Percentiles rank a stretch among this genome's conserved stretches.
phyloP scores from a whole-genome alignment of 192 early-diverging fungal species.

The Allomyces javanicus region DNA sequence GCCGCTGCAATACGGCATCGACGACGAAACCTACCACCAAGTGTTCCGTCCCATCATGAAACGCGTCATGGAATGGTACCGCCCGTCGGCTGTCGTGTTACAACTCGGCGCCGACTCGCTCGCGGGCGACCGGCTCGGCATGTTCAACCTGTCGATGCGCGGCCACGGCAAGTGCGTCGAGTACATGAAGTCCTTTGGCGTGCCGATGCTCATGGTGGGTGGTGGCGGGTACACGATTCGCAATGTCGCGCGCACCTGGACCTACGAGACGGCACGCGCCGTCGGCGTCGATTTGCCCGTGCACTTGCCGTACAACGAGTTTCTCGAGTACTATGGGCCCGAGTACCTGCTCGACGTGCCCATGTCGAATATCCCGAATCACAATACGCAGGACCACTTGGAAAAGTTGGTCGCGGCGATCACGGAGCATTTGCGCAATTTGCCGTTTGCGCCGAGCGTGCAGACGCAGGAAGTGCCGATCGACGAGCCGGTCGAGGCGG shows the following conservation, averaged over 20 bases:
- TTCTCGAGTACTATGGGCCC: constrained; percentile 76
- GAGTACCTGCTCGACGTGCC: constrained; percentile 70
- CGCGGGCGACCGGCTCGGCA: constrained; percentile 78
- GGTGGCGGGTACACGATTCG: constrained; percentile 96
- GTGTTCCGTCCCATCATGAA: constrained; percentile 73
- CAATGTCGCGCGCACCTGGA: constrained; percentile 84
- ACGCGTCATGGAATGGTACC: constrained; percentile 82
- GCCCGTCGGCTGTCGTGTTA: constrained; percentile 73
- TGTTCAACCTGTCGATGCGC: constrained; percentile 82
- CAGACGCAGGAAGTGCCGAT: not conserved
- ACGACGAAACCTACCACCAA: constrained; percentile 74
- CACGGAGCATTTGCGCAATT: constrained; percentile 35
- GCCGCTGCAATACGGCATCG: constrained; percentile 81
- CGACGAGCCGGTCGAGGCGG: not conserved
- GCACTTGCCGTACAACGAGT: constrained; percentile 58
- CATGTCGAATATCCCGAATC: constrained; percentile 64
- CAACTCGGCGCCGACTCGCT: constrained; percentile 96
- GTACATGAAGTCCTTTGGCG: constrained; percentile 74
- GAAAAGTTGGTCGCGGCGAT: constrained; percentile 43
- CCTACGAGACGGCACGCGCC: constrained; percentile 78
- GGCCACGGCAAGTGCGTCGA: constrained; percentile 87
- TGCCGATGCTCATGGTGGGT: constrained; percentile 82
- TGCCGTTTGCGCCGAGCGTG: constrained; percentile 37
- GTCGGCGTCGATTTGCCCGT: constrained; percentile 40
- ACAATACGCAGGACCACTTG: constrained; percentile 64